phyloP scores from a whole-genome alignment of 305 asterid genomes.

The Fraxinus sp. region DNA sequence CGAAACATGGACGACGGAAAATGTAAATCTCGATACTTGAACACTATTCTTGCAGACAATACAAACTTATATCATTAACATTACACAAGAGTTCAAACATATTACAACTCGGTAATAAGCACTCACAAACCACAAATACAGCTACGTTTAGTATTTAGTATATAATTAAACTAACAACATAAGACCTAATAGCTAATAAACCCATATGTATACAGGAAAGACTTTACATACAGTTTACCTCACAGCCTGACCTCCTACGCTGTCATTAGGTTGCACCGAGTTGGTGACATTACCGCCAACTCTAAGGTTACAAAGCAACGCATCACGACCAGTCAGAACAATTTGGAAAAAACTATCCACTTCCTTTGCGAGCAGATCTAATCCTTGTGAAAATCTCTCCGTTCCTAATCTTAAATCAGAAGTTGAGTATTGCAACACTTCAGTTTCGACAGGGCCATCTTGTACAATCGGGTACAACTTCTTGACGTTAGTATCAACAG shows the following conservation, averaged over 20 bases:
- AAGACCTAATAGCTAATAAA: conserved; percentile 14
- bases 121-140: conserved; percentile 25
- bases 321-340: conserved; percentile 72
- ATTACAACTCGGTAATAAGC: conserved; percentile 18
- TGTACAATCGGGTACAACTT: conserved; percentile 56
- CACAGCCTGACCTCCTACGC: conserved; percentile 32
- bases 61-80: conserved; percentile 29
- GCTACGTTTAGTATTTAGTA: conserved; percentile 16
- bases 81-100: conserved; percentile 28
- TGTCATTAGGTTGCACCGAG: conserved; percentile 29
- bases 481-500: conserved; percentile 59
- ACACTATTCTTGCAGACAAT: neutral
- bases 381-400: conserved; percentile 51
- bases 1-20: neutral
- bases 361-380: conserved; percentile 71
- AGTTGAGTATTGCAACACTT: conserved; percentile 27
- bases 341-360: conserved; percentile 77
- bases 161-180: conserved; percentile 26
- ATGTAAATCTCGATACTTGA: neutral
- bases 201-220: conserved; percentile 25
- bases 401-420: conserved; percentile 47
- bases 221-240: conserved; percentile 35
- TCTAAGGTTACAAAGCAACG: conserved; percentile 77
- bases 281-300: conserved; percentile 39
- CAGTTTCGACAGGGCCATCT: conserved; percentile 50